phyloP scores from a whole-genome alignment of 225 moss, liverwort and hornwort species.

The Rhytidiadelphus loreus region DNA sequence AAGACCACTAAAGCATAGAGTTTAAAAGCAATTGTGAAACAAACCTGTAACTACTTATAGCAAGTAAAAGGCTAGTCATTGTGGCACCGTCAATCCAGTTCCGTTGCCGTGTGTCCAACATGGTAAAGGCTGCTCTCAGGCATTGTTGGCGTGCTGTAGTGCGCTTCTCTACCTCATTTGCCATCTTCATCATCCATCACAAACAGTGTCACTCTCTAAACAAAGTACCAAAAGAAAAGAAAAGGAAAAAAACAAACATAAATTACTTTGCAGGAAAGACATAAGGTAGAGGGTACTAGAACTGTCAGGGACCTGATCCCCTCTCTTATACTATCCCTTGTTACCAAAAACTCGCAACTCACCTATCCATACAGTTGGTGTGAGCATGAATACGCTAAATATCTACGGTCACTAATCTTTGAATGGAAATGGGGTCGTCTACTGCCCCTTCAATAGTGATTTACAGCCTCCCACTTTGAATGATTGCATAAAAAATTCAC shows the following conservation, averaged over 20 bases:
- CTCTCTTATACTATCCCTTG: neutral
- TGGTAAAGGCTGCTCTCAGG: constrained; percentile 51
- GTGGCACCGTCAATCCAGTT: constrained; percentile 43
- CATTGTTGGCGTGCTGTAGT: constrained; percentile 36
- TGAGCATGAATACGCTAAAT: neutral
- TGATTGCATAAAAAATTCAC: neutral
- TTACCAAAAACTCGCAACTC: neutral
- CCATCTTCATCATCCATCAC: constrained; percentile 40
- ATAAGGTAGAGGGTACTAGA: neutral
- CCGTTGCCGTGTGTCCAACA: constrained; percentile 34
- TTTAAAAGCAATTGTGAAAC: neutral
- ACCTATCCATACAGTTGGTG: neutral
- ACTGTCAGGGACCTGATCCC: neutral
- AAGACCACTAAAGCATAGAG: neutral
- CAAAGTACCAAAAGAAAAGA: neutral
- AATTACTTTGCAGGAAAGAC: neutral
- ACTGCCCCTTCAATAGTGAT: neutral
- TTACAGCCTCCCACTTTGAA: neutral
- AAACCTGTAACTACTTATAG: constrained; percentile 61
- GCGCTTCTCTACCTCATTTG: constrained; percentile 39
- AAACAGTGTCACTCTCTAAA: neutral
- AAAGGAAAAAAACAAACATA: neutral
- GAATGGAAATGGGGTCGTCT: neutral
- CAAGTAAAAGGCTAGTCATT: constrained; percentile 38
- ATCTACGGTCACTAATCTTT: neutral